These are phyloP conservation scores for Penicillium samsonianum DNA, from an alignment of 495 filamentous ascomycete species.

Conservation along the genomic window DNA sequence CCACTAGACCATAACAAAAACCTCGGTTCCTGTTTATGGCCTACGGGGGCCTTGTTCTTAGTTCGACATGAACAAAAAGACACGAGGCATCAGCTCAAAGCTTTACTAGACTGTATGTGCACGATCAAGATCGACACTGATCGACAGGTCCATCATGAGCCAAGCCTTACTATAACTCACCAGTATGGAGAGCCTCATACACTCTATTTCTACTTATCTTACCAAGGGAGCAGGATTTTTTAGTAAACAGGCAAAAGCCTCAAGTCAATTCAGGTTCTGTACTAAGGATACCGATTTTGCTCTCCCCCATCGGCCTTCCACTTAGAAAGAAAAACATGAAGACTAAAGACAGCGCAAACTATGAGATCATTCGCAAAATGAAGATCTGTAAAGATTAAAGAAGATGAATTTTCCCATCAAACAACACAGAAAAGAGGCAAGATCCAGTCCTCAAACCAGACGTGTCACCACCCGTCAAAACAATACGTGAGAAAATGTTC, in stretches of 20 bases:
- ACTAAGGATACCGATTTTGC: not conserved
- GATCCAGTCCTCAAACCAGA: not conserved
- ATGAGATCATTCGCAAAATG: not conserved
- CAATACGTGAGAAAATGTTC: constrained; percentile 7
- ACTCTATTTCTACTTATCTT: not conserved
- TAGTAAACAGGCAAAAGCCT: constrained; percentile 3
- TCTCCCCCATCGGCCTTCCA: constrained; percentile 1
- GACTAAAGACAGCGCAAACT: not conserved
- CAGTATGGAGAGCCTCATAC: not conserved
- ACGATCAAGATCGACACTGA: constrained; percentile 13
- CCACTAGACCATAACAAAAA: too few relatives aligned
- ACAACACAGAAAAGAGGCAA: not conserved
- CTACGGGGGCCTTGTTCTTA: too few relatives aligned
- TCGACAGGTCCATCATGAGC: not conserved
- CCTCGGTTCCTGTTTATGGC: too few relatives aligned
- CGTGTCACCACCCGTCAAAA: constrained; percentile 5
- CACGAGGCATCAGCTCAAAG: not conserved
- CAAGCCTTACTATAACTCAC: not conserved
- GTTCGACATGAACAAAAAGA: too few relatives aligned
- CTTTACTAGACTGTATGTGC: too few relatives aligned
- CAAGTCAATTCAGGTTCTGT: not conserved
- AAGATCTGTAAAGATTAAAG: constrained; percentile 5
- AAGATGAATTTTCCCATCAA: not conserved
- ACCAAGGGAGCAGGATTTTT: not conserved
- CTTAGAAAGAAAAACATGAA: not conserved